Evolutionary conservation across 2,329 filamentous ascomycete species (phyloP).

Genomic region (Penicillium sp.): DNA sequence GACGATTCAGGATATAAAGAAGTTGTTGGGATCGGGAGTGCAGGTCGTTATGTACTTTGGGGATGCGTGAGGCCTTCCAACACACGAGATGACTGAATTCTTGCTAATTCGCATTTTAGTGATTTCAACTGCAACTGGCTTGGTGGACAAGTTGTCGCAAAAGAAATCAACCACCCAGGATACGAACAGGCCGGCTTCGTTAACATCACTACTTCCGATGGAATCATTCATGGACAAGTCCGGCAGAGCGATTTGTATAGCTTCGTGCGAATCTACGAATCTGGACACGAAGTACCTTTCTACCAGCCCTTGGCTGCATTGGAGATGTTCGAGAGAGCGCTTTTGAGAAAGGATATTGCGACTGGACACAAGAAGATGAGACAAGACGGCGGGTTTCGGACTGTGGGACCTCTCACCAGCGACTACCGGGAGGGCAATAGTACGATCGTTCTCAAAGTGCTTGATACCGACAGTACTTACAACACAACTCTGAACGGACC

Average conservation of each 20-base stretch:
- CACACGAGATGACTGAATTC: not conserved
- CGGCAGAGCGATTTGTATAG: slow-evolving; percentile 16
- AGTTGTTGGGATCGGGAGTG: slow-evolving; percentile 41
- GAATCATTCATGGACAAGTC: slow-evolving; percentile 15
- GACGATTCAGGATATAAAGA: slow-evolving; percentile 42
- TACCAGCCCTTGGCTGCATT: slow-evolving; percentile 52
- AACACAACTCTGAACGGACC: slow-evolving; percentile 44
- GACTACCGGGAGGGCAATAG: slow-evolving; percentile 22
- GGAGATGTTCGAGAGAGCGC: slow-evolving; percentile 48
- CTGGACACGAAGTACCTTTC: slow-evolving; percentile 51
- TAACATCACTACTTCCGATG: slow-evolving; percentile 17
- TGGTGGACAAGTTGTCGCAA: slow-evolving; percentile 15
- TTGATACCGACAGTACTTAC: slow-evolving; percentile 46
- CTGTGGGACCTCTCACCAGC: slow-evolving; percentile 11
- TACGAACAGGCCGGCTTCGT: slow-evolving; percentile 16
- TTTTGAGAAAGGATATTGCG: slow-evolving; percentile 49
- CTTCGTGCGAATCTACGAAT: slow-evolving; percentile 37
- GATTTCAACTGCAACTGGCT: slow-evolving; percentile 28
- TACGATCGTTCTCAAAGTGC: slow-evolving; percentile 44
- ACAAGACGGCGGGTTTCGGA: slow-evolving; percentile 8
- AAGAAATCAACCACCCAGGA: slow-evolving; percentile 13
- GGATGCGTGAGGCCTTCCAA: slow-evolving; percentile 21
- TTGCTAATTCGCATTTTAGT: not conserved
- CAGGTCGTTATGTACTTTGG: slow-evolving; percentile 32
- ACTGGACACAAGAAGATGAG: slow-evolving; percentile 37